A percentile compares a stretch with the other conserved stretches of the same genome.
phyloP scores from a whole-genome alignment of 345 rosid species.

The Combretum micranthum region DNA sequence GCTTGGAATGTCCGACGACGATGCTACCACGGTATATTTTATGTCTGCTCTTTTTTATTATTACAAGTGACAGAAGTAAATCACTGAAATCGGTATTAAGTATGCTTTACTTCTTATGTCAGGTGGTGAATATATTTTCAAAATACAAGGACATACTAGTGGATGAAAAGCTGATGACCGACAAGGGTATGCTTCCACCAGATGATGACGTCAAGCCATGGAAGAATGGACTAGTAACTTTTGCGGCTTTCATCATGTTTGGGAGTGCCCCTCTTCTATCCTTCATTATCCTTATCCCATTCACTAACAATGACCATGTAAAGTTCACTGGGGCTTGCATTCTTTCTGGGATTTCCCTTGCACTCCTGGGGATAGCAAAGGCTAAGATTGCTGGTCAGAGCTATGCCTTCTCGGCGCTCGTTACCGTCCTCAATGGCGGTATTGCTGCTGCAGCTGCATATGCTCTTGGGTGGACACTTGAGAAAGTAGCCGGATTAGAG shows the following conservation, averaged over 20 bases:
- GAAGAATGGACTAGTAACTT: constrained; percentile 34
- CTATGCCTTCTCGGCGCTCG: constrained; percentile 11
- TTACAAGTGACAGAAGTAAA: neutral
- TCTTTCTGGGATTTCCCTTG: constrained; percentile 27
- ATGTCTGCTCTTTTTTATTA: neutral
- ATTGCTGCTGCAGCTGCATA: constrained; percentile 34
- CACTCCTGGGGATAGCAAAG: constrained; percentile 29
- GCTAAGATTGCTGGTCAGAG: constrained; percentile 30
- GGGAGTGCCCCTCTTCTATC: constrained; percentile 37
- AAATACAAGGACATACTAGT: constrained; percentile 28
- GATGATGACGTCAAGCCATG: constrained; percentile 22
- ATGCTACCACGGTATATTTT: constrained; percentile 23
- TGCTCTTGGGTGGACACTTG: constrained; percentile 26
- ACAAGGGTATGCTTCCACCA: constrained; percentile 15
- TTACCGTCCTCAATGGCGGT: constrained; percentile 21
- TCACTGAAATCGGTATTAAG: too few relatives aligned
- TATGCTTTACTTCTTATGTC: neutral
- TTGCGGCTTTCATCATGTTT: constrained; percentile 23
- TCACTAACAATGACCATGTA: constrained; percentile 16
- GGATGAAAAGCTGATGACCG: constrained; percentile 26
- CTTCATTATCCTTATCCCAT: constrained; percentile 34
- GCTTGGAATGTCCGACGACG: constrained; percentile 34
- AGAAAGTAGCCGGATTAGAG: constrained; percentile 18
- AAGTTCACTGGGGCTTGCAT: constrained; percentile 33
- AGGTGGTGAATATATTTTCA: constrained; percentile 30